A percentile compares a stretch with the other conserved stretches of the same genome.
Evolutionary conservation across 805 yeast genomes (phyloP).

Genomic region (Starmerella scarabaei): DNA sequence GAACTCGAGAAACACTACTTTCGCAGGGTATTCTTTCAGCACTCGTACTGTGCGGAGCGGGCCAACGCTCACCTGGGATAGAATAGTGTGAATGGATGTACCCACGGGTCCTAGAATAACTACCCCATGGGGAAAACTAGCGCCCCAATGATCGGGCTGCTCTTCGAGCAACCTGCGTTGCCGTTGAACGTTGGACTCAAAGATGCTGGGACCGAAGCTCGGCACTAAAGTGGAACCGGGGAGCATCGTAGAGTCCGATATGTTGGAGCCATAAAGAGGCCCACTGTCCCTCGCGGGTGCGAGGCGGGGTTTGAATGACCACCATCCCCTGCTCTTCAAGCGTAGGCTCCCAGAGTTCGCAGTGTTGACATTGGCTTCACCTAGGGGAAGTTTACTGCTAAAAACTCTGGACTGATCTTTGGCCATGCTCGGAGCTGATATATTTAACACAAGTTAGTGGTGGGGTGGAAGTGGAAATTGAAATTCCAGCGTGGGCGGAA

Average conservation of each 20-base stretch:
- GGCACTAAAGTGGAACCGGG: too few species aligned
- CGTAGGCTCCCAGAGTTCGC: background rate
- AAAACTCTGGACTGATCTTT: background rate
- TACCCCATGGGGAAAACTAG: background rate
- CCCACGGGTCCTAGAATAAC: background rate
- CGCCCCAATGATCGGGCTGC: background rate
- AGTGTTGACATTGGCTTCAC: background rate
- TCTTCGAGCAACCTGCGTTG: background rate
- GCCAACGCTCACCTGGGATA: slow-evolving; percentile 21
- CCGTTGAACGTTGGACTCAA: background rate
- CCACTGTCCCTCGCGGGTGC: background rate
- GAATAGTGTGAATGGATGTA: slow-evolving; percentile 5
- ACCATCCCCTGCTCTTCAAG: slow-evolving; percentile 5
- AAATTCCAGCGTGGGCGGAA: too few species aligned
- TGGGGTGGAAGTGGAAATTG: too few species aligned
- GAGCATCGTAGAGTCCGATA: too few species aligned
- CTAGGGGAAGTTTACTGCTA: background rate
- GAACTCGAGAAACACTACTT: slow-evolving; percentile 7
- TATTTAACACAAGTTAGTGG: too few species aligned
- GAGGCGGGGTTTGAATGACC: background rate
- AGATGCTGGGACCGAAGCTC: background rate
- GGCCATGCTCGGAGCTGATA: too few species aligned
- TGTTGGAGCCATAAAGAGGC: too few species aligned
- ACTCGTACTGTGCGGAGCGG: slow-evolving; percentile 8
- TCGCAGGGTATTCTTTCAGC: background rate